Evolutionary conservation across 495 filamentous ascomycete genomes (phyloP).

Genomic region (Lindgomyces ingoldianus): DNA sequence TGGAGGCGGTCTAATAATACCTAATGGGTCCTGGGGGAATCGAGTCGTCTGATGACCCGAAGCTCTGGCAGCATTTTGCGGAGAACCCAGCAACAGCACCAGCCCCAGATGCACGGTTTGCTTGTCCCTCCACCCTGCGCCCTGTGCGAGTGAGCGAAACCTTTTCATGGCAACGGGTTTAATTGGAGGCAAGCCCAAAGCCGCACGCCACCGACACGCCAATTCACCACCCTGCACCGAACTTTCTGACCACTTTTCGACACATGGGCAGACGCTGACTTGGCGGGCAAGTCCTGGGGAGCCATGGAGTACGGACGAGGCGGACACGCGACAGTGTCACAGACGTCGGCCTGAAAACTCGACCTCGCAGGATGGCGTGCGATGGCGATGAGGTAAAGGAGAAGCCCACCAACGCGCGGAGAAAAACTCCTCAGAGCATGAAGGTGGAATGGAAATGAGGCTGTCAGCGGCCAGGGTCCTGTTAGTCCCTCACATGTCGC

Average conservation of each 20-base stretch:
- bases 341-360: not conserved
- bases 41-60: constrained; percentile 27
- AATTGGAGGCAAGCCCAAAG: constrained; percentile 16
- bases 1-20: constrained; percentile 32
- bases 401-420: not conserved
- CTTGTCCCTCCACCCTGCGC: constrained; percentile 10
- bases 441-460: not conserved
- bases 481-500: not conserved
- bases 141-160: constrained; percentile 13
- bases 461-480: not conserved
- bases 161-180: not conserved
- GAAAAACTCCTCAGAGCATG: constrained; percentile 2
- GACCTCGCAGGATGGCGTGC: not conserved
- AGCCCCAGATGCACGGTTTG: constrained; percentile 27
- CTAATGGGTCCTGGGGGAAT: not conserved
- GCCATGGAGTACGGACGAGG: not conserved
- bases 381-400: not conserved
- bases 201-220: not conserved
- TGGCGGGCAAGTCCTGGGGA: too few relatives aligned
- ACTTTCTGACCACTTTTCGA: not conserved
- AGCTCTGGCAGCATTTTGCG: constrained; percentile 15
- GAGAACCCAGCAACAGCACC: constrained; percentile 16
- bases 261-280: too few relatives aligned
- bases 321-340: constrained; percentile 1
- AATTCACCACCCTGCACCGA: not conserved